Evolutionary conservation across 2,329 filamentous ascomycete genomes (phyloP).

Genomic region (Apiospora sp.): DNA sequence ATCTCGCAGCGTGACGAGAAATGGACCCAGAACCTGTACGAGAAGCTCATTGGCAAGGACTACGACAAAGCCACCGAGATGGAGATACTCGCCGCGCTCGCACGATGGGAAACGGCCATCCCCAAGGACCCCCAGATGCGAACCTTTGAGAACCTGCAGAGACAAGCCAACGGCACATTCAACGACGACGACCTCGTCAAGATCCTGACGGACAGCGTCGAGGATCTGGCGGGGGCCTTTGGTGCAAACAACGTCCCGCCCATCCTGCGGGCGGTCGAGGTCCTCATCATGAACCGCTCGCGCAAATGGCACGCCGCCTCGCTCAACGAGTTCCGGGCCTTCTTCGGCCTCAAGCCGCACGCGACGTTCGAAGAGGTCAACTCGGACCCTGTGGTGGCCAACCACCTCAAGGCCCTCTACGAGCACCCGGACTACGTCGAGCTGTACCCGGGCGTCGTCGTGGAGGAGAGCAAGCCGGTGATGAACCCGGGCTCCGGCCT

Average conservation of each 20-base stretch:
- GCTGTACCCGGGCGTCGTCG: slow-evolving; percentile 64
- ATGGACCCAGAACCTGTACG: slow-evolving; percentile 50
- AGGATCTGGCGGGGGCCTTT: slow-evolving; percentile 59
- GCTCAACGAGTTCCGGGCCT: slow-evolving; percentile 60
- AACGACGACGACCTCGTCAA: slow-evolving; percentile 52
- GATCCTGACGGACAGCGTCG: slow-evolving; percentile 54
- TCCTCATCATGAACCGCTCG: slow-evolving; percentile 56
- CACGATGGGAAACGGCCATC: slow-evolving; percentile 54
- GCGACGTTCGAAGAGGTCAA: slow-evolving; percentile 61
- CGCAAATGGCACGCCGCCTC: slow-evolving; percentile 59
- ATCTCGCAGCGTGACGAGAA: slow-evolving; percentile 53
- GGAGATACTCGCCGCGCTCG: slow-evolving; percentile 57
- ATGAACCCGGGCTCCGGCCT: slow-evolving; percentile 56
- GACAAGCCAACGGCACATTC: slow-evolving; percentile 47
- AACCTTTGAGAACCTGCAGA: slow-evolving; percentile 56
- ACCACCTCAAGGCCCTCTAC: slow-evolving; percentile 54
- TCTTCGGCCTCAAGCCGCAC: slow-evolving; percentile 58
- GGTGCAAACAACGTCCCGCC: slow-evolving; percentile 57
- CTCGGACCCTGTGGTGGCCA: slow-evolving; percentile 54
- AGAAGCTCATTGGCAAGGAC: slow-evolving; percentile 48
- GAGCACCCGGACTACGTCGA: slow-evolving; percentile 62
- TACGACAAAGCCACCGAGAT: slow-evolving; percentile 52
- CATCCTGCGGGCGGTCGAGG: slow-evolving; percentile 55
- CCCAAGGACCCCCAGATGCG: slow-evolving; percentile 61
- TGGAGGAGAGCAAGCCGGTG: slow-evolving; percentile 62